These are phyloP conservation scores for Plasmodium coatneyi DNA, from an alignment of 169 alveolate species.

Conservation along the genomic window DNA sequence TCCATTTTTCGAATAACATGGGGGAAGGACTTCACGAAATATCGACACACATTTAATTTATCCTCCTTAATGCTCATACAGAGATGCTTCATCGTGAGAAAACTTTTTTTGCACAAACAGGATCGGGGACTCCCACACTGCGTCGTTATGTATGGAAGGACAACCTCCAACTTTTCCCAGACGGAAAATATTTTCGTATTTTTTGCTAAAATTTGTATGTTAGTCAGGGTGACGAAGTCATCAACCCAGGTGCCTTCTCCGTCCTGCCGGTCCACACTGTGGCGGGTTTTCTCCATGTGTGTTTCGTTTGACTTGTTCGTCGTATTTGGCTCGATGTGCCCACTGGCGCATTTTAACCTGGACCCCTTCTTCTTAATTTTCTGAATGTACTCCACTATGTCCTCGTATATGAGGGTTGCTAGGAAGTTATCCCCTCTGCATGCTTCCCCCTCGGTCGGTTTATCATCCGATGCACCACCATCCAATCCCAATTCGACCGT, in stretches of 20 bases:
- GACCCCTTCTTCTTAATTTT: background rate
- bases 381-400: constrained; percentile 25
- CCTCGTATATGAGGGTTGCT: constrained; percentile 22
- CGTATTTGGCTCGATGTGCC: background rate
- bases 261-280: background rate
- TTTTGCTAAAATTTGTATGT: constrained; percentile 38
- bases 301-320: background rate
- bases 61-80: constrained; percentile 31
- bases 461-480: background rate
- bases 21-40: constrained; percentile 36
- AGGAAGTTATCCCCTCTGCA: background rate
- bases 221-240: constrained; percentile 27
- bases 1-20: constrained; percentile 32
- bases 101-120: constrained; percentile 51
- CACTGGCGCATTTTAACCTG: background rate
- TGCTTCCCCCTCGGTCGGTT: background rate
- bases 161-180: constrained; percentile 23
- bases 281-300: background rate
- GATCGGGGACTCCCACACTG: constrained; percentile 49
- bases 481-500: background rate
- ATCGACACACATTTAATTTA: constrained; percentile 5
- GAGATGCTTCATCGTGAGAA: constrained; percentile 47
- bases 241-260: constrained; percentile 28
- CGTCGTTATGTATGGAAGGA: constrained; percentile 28
- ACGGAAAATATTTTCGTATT: background rate